Conservation (phyloP, 169 alveolate species). For the Plasmodium blacklocki region DNA sequence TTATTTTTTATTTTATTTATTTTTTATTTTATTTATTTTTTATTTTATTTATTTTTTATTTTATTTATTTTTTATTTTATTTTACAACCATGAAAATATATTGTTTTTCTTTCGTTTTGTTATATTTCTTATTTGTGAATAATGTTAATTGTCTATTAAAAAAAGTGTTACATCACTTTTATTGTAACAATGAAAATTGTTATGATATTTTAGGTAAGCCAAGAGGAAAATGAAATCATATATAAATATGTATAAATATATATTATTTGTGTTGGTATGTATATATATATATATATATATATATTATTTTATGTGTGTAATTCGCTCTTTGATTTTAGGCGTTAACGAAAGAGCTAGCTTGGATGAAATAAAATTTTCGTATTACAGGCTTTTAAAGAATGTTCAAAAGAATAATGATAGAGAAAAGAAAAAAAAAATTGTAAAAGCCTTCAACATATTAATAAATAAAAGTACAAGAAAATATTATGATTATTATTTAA, state of each 20-base stretch:
- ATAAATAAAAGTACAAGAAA: slow-evolving; percentile 39
- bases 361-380: slow-evolving; percentile 19
- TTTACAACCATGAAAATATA: slow-evolving; percentile 31
- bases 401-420: slow-evolving; percentile 3
- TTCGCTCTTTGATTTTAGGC: background rate
- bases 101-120: slow-evolving; percentile 1
- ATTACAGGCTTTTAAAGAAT: slow-evolving; percentile 10
- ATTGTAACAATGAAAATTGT: slow-evolving; percentile 56
- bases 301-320: background rate
- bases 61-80: background rate
- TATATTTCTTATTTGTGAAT: slow-evolving; percentile 27
- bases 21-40: no score
- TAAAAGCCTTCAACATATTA: slow-evolving; percentile 38
- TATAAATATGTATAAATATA: background rate
- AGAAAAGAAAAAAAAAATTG: slow-evolving; percentile 39
- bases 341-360: slow-evolving; percentile 12
- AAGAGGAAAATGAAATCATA: background rate
- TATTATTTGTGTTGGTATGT: no score
- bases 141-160: slow-evolving; percentile 58
- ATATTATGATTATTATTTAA: slow-evolving; percentile 66
- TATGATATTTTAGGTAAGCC: slow-evolving; percentile 43
- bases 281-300: background rate
- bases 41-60: no score
- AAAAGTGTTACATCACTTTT: slow-evolving; percentile 27
- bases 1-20: no score